Percentiles rank a stretch among this genome's conserved stretches.
Evolutionary conservation across 768 basidiomycete species (phyloP).

Genomic region (Hygrophoropsis aurantiaca): DNA sequence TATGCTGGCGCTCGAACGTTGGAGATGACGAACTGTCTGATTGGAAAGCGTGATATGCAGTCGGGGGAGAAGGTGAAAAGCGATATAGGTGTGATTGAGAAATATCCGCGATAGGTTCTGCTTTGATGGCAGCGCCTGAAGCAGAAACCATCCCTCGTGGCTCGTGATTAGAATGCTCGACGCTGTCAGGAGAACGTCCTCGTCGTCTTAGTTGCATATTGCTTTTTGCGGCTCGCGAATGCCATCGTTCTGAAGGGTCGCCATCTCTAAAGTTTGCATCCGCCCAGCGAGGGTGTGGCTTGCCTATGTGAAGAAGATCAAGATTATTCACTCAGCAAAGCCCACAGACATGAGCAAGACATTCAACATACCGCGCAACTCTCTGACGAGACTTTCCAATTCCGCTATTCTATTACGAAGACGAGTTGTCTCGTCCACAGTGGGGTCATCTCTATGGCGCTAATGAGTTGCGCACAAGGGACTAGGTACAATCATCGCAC

Average conservation of each 20-base stretch:
- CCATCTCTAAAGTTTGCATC: constrained; percentile 77
- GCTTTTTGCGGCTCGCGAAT: constrained; percentile 78
- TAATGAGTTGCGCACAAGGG: not conserved
- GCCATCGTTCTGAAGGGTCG: constrained; percentile 83
- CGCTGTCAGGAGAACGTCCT: constrained; percentile 35
- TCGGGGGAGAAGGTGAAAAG: constrained; percentile 63
- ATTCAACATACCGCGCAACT: constrained; percentile 65
- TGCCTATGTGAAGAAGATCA: constrained; percentile 45
- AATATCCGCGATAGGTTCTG: constrained; percentile 55
- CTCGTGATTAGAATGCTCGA: constrained; percentile 34
- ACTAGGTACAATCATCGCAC: constrained; percentile 33
- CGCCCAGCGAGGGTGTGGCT: constrained; percentile 87
- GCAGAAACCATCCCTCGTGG: constrained; percentile 41
- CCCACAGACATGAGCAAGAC: constrained; percentile 11
- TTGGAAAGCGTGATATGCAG: constrained; percentile 54
- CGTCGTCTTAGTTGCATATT: constrained; percentile 44
- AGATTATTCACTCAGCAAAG: constrained; percentile 9
- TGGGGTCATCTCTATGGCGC: constrained; percentile 72
- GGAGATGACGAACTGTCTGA: constrained; percentile 39
- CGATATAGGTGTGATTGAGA: constrained; percentile 59
- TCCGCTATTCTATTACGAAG: constrained; percentile 88
- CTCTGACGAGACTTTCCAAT: constrained; percentile 88
- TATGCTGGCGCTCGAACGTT: constrained; percentile 33
- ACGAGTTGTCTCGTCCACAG: constrained; percentile 83
- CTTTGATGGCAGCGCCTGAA: constrained; percentile 64